Evolutionary conservation across 306 rosid genomes (phyloP), one percentile per base, ranked within the genome.

Genomic region (Neltuma alba): DNA sequence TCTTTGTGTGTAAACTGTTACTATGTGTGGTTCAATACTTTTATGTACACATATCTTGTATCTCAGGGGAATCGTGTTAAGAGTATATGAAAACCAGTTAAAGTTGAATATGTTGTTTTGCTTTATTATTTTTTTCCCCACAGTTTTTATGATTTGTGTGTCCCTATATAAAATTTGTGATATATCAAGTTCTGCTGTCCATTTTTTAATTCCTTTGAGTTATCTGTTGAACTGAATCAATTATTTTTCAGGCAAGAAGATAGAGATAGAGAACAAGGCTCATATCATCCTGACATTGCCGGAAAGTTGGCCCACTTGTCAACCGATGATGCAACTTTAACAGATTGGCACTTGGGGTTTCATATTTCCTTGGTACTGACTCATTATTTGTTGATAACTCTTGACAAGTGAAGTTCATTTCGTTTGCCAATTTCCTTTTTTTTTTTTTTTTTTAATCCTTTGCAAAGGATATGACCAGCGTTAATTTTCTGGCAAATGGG

Each of bases 271-370:
- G 97, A 83, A 55, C 90, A 72, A 63, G 88, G 89, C 50, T 83
- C 92, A 68, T 84, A 93, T 81, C 82, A 79, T 77, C 79, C 79
- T 45, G 98, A 89, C 44, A 81, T 86, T 62, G 83, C 98, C 63
- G 98, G 88, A 74, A 95, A 88, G 87, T 84, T 91, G 82, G 85
- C 92, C 15, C 87, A 83, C 69, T n/a, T 95, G 85, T 91, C 99
- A 67, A 88, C 89, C 4, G 88, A 88, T 25, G 94, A 89, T 78
- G 79, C 91, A 66, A 90, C 97, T 79, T 83, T 89, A 80, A 84
- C 94, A 58, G 98, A 93, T 87, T 95, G 99, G 99, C 99, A 95
- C 91, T 79, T 86, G 86, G 99, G 99, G 47, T 95, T 95, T 88
- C 97, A 95, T 86, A 84, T 92, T 50, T 91, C 81, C 77, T 84